Evolutionary conservation across 2,329 filamentous ascomycete species (phyloP).

Genomic region (Phaeosphaeriaceae sp.): DNA sequence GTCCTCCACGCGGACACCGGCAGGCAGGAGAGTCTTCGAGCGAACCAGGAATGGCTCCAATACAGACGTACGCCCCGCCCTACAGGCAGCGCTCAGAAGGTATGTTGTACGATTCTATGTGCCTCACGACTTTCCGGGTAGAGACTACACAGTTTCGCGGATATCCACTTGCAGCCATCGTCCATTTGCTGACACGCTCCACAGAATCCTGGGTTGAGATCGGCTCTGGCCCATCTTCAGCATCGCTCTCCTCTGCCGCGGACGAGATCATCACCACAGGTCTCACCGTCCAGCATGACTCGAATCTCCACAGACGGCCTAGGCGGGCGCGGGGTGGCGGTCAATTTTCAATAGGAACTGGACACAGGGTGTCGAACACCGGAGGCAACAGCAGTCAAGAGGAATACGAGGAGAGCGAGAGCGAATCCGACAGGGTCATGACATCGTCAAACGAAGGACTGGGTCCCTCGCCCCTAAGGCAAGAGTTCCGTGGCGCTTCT

Average conservation of each 20-base stretch:
- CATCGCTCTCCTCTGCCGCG: constrained; percentile 81
- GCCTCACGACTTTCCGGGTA: neutral
- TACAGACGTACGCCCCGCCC: constrained; percentile 22
- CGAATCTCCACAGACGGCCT: constrained; percentile 67
- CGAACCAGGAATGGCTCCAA: constrained; percentile 29
- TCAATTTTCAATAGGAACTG: constrained; percentile 43
- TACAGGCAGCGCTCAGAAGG: constrained; percentile 40
- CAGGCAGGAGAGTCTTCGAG: constrained; percentile 22
- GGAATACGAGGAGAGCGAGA: constrained; percentile 93
- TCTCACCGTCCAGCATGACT: constrained; percentile 73
- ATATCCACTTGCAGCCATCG: too few relatives aligned
- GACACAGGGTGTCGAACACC: constrained; percentile 52
- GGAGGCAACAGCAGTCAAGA: constrained; percentile 83
- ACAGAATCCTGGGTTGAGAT: constrained; percentile 99
- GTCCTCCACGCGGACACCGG: constrained; percentile 28
- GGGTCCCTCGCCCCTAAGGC: constrained; percentile 41
- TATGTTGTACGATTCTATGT: constrained; percentile 10
- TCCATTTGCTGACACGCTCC: constrained; percentile 33
- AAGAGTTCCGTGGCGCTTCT: constrained; percentile 36
- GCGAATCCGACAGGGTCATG: constrained; percentile 78
- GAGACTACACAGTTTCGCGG: too few relatives aligned
- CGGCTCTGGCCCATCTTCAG: constrained; percentile 89
- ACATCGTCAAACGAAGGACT: constrained; percentile 69
- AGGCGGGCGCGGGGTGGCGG: constrained; percentile 47
- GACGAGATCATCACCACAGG: constrained; percentile 94